A percentile compares a stretch with the other conserved stretches of the same genome.
These are phyloP conservation scores for Hemileccinum impolitum DNA, from an alignment of 768 basidiomycete genomes.

Conservation along the genomic window DNA sequence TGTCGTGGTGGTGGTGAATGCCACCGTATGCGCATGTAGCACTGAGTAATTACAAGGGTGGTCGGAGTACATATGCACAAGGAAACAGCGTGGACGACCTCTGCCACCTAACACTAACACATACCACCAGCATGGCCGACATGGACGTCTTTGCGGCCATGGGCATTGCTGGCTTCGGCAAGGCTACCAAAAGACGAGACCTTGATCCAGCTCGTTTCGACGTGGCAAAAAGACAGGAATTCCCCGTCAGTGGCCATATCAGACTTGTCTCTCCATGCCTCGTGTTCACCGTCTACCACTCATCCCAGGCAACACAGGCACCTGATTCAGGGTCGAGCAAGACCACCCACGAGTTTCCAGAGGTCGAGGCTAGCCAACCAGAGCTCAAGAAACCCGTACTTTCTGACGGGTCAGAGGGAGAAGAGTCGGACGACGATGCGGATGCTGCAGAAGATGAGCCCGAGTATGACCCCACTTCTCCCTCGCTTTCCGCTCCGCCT, in stretches of 20 bases:
- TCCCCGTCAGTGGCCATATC: conserved; percentile 18
- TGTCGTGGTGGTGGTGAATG: conserved; percentile 7
- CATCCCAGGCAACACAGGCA: conserved; percentile 12
- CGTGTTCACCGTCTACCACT: conserved; percentile 18
- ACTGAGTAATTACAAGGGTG: conserved; percentile 12
- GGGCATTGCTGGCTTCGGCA: conserved; percentile 85
- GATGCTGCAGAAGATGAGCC: conserved; percentile 31
- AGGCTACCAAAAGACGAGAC: conserved; percentile 59
- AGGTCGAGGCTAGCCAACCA: conserved; percentile 23
- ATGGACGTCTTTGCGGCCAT: conserved; percentile 76
- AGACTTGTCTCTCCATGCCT: conserved; percentile 13
- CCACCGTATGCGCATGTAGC: neutral
- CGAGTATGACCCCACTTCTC: conserved; percentile 51
- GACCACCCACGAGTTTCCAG: conserved; percentile 8
- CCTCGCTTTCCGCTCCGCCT: conserved; percentile 38
- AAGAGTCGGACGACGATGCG: conserved; percentile 24
- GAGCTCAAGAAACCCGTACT: neutral
- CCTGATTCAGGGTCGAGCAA: conserved; percentile 17
- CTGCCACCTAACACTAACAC: conserved; percentile 21
- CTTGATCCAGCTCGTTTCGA: conserved; percentile 79
- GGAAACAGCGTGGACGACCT: conserved; percentile 8
- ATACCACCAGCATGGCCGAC: conserved; percentile 43
- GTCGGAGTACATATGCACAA: conserved; percentile 14
- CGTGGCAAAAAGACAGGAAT: conserved; percentile 61
- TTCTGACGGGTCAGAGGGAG: conserved; percentile 18